Conservation (phyloP, 495 filamentous ascomycete species). For the Podospora appendiculata region DNA sequence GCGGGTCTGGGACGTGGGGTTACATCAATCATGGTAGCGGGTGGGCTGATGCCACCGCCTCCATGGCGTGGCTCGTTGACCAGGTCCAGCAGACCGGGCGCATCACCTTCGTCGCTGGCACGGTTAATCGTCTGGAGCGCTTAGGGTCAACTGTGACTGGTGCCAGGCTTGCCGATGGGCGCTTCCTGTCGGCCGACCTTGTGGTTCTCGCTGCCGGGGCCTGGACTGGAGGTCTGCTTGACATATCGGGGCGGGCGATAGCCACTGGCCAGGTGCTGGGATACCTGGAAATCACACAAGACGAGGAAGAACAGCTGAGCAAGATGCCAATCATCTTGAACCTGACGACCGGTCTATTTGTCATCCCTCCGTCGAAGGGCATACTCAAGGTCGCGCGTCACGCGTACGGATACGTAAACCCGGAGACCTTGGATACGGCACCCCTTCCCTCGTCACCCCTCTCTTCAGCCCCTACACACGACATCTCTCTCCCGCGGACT, state of each 20-base stretch:
- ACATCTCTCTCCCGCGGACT: not conserved
- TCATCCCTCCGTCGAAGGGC: conserved; percentile 65
- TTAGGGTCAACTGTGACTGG: conserved; percentile 33
- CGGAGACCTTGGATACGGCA: conserved; percentile 30
- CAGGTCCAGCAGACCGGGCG: conserved; percentile 48
- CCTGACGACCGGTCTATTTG: conserved; percentile 71
- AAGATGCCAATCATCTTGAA: conserved; percentile 72
- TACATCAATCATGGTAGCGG: conserved; percentile 78
- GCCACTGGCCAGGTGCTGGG: conserved; percentile 76
- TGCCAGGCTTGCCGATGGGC: conserved; percentile 47
- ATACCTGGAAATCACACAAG: conserved; percentile 63
- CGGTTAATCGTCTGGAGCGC: conserved; percentile 50
- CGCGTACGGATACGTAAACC: conserved; percentile 75
- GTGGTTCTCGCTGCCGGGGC: conserved; percentile 78
- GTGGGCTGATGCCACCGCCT: conserved; percentile 75
- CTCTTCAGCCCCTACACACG: conserved; percentile 20
- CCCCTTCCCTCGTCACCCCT: conserved; percentile 32
- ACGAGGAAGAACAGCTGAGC: conserved; percentile 55
- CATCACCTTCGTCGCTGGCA: conserved; percentile 56
- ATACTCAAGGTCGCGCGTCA: conserved; percentile 79
- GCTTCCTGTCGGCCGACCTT: conserved; percentile 56
- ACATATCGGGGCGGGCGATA: conserved; percentile 65
- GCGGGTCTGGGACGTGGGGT: conserved; percentile 53
- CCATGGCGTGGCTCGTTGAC: conserved; percentile 54
- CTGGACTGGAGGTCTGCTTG: conserved; percentile 70